These are phyloP conservation scores for Maudiozyma barnettii DNA, from an alignment of 805 yeast species.

Conservation along the genomic window DNA sequence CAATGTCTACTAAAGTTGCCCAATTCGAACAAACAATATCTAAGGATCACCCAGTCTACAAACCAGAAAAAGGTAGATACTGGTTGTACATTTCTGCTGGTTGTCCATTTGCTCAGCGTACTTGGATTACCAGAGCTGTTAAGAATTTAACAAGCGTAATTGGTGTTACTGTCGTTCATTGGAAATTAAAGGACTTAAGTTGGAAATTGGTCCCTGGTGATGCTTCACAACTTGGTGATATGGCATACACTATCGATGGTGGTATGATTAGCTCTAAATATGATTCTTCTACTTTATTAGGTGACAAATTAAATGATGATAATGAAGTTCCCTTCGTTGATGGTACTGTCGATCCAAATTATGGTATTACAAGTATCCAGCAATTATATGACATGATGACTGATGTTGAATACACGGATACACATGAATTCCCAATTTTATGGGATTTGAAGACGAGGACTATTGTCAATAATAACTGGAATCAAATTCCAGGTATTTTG, in stretches of 20 bases:
- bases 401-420: conserved; percentile 63
- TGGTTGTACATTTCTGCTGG: conserved; percentile 83
- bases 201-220: conserved; percentile 54
- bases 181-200: conserved; percentile 70
- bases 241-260: conserved; percentile 11
- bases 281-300: conserved; percentile 10
- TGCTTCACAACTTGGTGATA: conserved; percentile 3
- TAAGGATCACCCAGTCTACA: conserved; percentile 43
- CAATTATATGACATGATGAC: conserved; percentile 63
- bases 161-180: conserved; percentile 71
- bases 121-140: conserved; percentile 58
- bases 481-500: conserved; percentile 79
- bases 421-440: conserved; percentile 85
- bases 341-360: conserved; percentile 48
- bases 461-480: conserved; percentile 83
- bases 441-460: conserved; percentile 81
- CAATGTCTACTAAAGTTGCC: too few species aligned
- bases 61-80: conserved; percentile 75
- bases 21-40: neutral
- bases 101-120: conserved; percentile 93
- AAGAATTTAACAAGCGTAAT: conserved; percentile 60
- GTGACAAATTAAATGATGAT: conserved; percentile 9
- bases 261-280: conserved; percentile 9
- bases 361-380: conserved; percentile 49
- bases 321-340: conserved; percentile 17